Conservation (phyloP, 345 rosid species). For the Mallotus nudiflorus region DNA sequence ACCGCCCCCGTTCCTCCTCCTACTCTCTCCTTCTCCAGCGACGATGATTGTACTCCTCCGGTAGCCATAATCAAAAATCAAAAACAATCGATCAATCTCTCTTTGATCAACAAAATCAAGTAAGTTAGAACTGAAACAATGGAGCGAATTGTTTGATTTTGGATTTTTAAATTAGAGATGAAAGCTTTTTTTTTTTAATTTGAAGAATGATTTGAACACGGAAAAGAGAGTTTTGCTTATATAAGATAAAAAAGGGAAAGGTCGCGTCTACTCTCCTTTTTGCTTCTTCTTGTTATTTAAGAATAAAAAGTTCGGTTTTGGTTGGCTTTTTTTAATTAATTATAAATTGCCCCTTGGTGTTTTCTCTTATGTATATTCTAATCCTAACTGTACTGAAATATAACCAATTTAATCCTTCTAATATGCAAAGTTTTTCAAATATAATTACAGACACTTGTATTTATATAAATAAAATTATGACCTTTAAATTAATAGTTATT, state of each 20-base stretch:
- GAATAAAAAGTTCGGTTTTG: background rate
- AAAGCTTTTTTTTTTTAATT: no score
- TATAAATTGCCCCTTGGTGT: no score
- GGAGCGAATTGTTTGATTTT: background rate
- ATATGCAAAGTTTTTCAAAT: no score
- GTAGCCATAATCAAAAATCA: background rate
- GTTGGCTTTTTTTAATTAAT: background rate
- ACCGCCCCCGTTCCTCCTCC: conserved; percentile 47
- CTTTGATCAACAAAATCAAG: no score
- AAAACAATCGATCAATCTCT: no score
- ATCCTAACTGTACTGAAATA: no score
- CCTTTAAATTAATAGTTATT: no score
- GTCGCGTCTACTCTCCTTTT: conserved; percentile 9
- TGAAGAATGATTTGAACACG: no score
- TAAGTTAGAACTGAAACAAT: background rate
- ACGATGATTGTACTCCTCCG: conserved; percentile 18
- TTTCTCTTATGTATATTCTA: no score
- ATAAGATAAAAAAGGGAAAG: background rate
- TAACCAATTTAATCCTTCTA: no score
- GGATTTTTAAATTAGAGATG: background rate
- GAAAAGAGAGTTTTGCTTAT: background rate
- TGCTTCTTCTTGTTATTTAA: conserved; percentile 9
- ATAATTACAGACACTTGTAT: no score
- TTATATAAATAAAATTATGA: no score
- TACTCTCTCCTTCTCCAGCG: conserved; percentile 48